phyloP scores from a whole-genome alignment of 441 rosid genomes.

The Geranium incanum region DNA sequence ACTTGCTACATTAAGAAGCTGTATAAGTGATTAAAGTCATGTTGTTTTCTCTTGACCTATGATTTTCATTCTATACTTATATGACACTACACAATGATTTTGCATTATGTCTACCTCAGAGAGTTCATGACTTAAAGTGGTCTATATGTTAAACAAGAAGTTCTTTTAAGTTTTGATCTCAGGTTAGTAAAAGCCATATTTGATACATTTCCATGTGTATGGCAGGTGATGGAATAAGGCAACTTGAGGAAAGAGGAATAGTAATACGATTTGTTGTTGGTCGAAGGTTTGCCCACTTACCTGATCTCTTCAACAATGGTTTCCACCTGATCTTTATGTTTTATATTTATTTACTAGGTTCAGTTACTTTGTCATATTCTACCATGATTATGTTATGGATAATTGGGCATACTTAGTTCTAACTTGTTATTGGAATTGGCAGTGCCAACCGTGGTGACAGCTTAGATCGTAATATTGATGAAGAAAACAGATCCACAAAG shows the following conservation, averaged over 20 bases:
- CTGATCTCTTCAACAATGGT: conserved; percentile 19
- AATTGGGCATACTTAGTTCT: conserved; percentile 15
- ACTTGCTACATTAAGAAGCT: not conserved
- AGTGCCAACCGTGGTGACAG: conserved; percentile 93
- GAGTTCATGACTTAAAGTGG: not conserved
- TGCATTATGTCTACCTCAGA: not conserved
- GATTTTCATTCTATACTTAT: not conserved
- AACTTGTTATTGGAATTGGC: conserved; percentile 32
- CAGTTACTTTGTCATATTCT: conserved; percentile 2
- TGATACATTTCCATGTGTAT: conserved; percentile 12
- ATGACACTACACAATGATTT: not conserved
- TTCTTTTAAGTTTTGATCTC: not conserved
- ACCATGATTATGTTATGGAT: conserved; percentile 2
- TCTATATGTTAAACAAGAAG: not conserved
- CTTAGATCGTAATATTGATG: conserved; percentile 71
- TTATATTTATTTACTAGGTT: conserved; percentile 14
- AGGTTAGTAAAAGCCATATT: not conserved
- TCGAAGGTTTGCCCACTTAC: conserved; percentile 56
- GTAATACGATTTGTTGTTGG: conserved; percentile 86
- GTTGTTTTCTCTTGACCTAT: not conserved
- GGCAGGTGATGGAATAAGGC: conserved; percentile 69
- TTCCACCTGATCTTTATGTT: conserved; percentile 10
- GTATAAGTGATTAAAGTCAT: not conserved
- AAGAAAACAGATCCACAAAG: conserved; percentile 54
- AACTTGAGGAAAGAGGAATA: conserved; percentile 88